Conservation (phyloP, 495 filamentous ascomycete genomes). For the Talaromyces trachyspermus region DNA sequence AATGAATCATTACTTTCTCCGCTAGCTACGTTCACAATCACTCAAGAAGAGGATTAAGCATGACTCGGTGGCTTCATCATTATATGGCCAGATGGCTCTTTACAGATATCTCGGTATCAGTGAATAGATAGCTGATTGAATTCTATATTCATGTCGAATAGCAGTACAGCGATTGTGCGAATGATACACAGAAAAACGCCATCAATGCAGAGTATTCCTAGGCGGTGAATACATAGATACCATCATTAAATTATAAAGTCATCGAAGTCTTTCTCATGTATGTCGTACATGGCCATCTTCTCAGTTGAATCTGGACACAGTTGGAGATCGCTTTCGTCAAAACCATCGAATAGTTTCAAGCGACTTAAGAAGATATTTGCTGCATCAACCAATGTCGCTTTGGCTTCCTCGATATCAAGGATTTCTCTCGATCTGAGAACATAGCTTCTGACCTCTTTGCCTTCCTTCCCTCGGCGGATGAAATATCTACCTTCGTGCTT, state of each 20-base stretch:
- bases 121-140: too few species aligned
- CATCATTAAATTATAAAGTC: neutral
- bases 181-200: neutral
- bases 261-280: neutral
- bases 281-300: neutral
- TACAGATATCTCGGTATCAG: too few species aligned
- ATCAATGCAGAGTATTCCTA: neutral
- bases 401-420: slow-evolving; percentile 15
- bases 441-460: slow-evolving; percentile 21
- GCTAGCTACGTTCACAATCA: slow-evolving; percentile 4
- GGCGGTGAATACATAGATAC: neutral
- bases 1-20: neutral
- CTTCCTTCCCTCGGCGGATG: slow-evolving; percentile 27
- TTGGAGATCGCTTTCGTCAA: slow-evolving; percentile 1
- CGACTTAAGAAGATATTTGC: slow-evolving; percentile 13
- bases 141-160: too few species aligned
- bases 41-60: neutral
- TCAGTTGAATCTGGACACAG: neutral
- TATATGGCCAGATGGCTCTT: too few species aligned
- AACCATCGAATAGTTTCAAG: slow-evolving; percentile 16
- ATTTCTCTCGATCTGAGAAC: slow-evolving; percentile 17
- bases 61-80: too few species aligned
- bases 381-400: slow-evolving; percentile 17
- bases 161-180: neutral
- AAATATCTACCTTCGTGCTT: slow-evolving; percentile 32